Conservation (phyloP, 179 eudicot genomes). For the Pouteria campechiana region DNA sequence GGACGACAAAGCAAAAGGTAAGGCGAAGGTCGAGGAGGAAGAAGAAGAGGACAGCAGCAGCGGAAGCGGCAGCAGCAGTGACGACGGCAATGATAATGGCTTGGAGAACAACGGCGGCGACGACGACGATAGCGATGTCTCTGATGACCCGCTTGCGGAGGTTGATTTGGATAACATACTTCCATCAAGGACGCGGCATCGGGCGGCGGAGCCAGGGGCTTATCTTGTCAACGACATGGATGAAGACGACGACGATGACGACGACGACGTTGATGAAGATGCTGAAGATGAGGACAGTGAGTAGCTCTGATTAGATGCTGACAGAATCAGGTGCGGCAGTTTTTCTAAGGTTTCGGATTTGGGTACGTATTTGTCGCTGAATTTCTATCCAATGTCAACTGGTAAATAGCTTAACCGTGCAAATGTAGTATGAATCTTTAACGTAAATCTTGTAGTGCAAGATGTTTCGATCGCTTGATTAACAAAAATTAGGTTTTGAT, state of each 20-base stretch:
- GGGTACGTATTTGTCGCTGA: too few relatives aligned
- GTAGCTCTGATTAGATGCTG: too few relatives aligned
- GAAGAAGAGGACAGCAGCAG: slow-evolving; percentile 27
- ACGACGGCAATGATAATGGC: slow-evolving; percentile 20
- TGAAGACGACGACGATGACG: slow-evolving; percentile 17
- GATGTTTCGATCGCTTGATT: too few relatives aligned
- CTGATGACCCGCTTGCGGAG: slow-evolving; percentile 83
- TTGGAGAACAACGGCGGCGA: too few relatives aligned
- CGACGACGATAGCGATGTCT: slow-evolving; percentile 33
- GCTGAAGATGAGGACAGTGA: slow-evolving; percentile 8
- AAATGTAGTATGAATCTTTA: too few relatives aligned
- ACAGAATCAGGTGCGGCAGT: too few relatives aligned
- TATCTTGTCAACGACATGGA: slow-evolving; percentile 28
- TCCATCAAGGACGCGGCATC: slow-evolving; percentile 77
- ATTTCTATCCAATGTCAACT: too few relatives aligned
- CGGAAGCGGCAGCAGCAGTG: slow-evolving; percentile 20
- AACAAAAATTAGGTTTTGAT: too few relatives aligned
- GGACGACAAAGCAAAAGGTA: slow-evolving; percentile 55
- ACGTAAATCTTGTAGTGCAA: too few relatives aligned
- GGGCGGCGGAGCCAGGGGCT: slow-evolving; percentile 27
- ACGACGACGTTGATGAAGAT: slow-evolving; percentile 13
- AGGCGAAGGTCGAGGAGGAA: slow-evolving; percentile 38
- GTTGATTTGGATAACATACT: slow-evolving; percentile 89
- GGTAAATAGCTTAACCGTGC: too few relatives aligned
- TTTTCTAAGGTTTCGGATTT: too few relatives aligned